A percentile compares a stretch with the other conserved stretches of the same genome.
phyloP scores from a whole-genome alignment of 352 stramenopile species.

The Pythium aristosporum region DNA sequence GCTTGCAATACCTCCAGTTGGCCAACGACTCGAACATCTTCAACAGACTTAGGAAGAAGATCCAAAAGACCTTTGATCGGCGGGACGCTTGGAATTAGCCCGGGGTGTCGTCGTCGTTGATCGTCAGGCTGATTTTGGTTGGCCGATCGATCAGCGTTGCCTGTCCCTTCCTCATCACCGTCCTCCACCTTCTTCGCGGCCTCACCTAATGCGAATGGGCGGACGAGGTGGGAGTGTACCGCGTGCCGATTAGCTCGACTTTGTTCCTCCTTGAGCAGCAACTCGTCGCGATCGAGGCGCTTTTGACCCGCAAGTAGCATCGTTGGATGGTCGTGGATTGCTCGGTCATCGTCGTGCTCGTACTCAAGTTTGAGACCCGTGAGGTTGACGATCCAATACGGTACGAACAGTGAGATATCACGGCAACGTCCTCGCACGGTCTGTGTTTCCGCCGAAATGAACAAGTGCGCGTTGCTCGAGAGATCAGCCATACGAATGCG shows the following conservation, averaged over 20 bases:
- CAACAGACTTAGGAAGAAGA: slow-evolving; percentile 71
- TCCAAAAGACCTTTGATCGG: slow-evolving; percentile 82
- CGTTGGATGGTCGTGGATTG: slow-evolving; percentile 62
- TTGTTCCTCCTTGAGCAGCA: slow-evolving; percentile 72
- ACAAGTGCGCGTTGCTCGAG: slow-evolving; percentile 69
- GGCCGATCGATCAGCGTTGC: not conserved
- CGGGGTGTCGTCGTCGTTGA: slow-evolving; percentile 56
- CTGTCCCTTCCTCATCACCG: not conserved
- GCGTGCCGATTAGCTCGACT: slow-evolving; percentile 33
- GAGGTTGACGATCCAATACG: slow-evolving; percentile 89
- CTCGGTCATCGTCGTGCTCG: slow-evolving; percentile 77
- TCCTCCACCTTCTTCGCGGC: not conserved
- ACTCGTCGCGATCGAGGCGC: slow-evolving; percentile 69
- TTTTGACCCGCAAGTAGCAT: slow-evolving; percentile 78
- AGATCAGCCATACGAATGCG: slow-evolving; percentile 81
- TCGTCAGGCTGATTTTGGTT: slow-evolving; percentile 28
- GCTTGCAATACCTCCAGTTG: slow-evolving; percentile 81
- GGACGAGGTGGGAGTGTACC: slow-evolving; percentile 62
- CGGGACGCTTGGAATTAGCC: slow-evolving; percentile 75
- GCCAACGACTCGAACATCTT: slow-evolving; percentile 53
- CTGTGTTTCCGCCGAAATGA: slow-evolving; percentile 65
- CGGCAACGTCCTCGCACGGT: slow-evolving; percentile 52
- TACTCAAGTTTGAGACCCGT: slow-evolving; percentile 83
- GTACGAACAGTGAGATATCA: slow-evolving; percentile 81
- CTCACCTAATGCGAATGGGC: slow-evolving; percentile 15